Conservation (phyloP, 1,284 basidiomycete species). For the Tilletia caries region DNA sequence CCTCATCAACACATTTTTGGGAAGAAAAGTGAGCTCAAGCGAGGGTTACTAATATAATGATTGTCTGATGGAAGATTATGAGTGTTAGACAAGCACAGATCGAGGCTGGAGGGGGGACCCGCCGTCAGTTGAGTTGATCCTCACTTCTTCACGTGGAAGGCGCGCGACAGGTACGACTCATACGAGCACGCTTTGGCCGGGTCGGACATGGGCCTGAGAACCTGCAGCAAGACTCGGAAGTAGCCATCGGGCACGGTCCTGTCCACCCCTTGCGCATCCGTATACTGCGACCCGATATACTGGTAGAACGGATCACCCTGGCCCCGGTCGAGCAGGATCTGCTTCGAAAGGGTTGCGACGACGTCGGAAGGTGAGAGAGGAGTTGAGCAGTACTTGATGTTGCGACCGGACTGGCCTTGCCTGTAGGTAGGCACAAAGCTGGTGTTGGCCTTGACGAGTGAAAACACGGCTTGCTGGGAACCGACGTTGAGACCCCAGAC, state of each 20-base stretch:
- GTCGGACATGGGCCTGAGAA: constrained; percentile 64
- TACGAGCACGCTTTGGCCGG: constrained; percentile 62
- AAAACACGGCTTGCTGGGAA: neutral
- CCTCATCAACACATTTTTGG: too few species aligned
- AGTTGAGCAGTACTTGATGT: too few species aligned
- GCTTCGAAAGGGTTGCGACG: neutral
- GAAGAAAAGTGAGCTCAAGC: too few species aligned
- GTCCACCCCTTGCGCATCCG: neutral
- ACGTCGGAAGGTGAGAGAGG: neutral
- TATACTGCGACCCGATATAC: neutral
- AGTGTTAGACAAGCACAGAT: too few species aligned
- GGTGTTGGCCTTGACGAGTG: neutral
- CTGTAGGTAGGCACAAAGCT: neutral
- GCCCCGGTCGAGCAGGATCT: neutral
- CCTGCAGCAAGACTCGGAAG: constrained; percentile 64
- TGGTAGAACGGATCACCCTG: neutral
- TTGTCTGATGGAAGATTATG: too few species aligned
- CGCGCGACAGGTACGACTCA: constrained; percentile 59
- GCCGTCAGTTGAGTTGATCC: too few species aligned
- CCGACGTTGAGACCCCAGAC: neutral
- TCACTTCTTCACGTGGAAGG: constrained; percentile 22
- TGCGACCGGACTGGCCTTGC: too few species aligned
- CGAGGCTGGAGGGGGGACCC: too few species aligned
- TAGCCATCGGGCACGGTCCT: constrained; percentile 61
- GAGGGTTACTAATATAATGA: too few species aligned